phyloP scores from a whole-genome alignment of 805 yeast species.

The Candida tallmaniae region DNA sequence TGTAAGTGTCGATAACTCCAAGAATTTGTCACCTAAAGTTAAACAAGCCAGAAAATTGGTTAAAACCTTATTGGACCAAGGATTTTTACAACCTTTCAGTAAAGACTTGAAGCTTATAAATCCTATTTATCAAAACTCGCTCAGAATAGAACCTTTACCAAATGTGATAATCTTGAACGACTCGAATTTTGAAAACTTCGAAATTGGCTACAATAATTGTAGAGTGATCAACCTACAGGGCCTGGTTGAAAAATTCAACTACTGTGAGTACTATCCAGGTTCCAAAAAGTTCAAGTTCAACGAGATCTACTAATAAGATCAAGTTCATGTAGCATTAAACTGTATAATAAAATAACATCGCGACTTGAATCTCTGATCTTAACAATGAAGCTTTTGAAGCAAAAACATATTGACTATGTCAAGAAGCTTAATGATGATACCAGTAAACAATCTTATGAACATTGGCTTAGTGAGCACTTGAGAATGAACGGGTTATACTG shows the following conservation, averaged over 20 bases:
- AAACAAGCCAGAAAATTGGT: conserved; percentile 66
- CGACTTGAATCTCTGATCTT: not conserved
- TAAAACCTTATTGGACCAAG: conserved; percentile 82
- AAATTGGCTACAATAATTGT: conserved; percentile 78
- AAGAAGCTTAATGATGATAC: conserved; percentile 30
- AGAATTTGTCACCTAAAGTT: conserved; percentile 39
- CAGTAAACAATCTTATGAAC: conserved; percentile 54
- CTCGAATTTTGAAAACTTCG: conserved; percentile 63
- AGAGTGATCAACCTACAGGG: conserved; percentile 69
- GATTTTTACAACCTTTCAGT: conserved; percentile 78
- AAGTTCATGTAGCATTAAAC: not conserved
- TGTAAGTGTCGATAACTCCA: conserved; percentile 13
- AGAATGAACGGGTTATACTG: conserved; percentile 91
- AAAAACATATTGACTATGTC: conserved; percentile 33
- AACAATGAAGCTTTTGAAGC: not conserved
- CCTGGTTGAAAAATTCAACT: conserved; percentile 44
- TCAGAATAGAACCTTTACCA: conserved; percentile 79
- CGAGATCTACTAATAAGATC: conserved; percentile 8
- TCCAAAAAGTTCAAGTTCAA: conserved; percentile 31
- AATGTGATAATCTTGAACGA: conserved; percentile 60
- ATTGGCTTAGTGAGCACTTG: conserved; percentile 88
- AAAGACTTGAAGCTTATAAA: conserved; percentile 55
- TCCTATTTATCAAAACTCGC: conserved; percentile 64
- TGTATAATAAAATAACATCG: not conserved
- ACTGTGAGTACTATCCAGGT: conserved; percentile 70